A percentile compares a stretch with the other conserved stretches of the same genome.
These are phyloP conservation scores for Phaffia australis DNA, from an alignment of 768 basidiomycete genomes.

Conservation along the genomic window DNA sequence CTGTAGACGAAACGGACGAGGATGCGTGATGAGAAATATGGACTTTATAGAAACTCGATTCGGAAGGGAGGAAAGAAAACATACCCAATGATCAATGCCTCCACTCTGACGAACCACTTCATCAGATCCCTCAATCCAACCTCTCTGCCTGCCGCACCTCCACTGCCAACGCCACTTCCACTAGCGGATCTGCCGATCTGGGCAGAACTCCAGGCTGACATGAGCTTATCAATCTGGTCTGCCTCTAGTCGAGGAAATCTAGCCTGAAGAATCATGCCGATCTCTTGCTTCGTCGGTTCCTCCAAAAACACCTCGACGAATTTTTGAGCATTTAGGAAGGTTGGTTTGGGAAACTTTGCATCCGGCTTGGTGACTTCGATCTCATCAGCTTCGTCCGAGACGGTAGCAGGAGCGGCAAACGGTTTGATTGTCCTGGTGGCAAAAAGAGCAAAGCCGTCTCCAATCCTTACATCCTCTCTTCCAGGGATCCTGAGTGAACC, in stretches of 20 bases:
- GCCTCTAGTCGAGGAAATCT: slow-evolving; percentile 52
- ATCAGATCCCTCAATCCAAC: slow-evolving; percentile 67
- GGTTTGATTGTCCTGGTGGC: slow-evolving; percentile 65
- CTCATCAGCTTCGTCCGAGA: neutral
- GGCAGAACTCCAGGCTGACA: slow-evolving; percentile 19
- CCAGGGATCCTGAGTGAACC: slow-evolving; percentile 60
- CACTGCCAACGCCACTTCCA: slow-evolving; percentile 31
- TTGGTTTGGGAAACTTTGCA: slow-evolving; percentile 46
- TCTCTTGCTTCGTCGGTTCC: slow-evolving; percentile 55
- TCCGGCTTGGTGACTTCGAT: slow-evolving; percentile 35
- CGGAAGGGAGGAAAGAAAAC: neutral
- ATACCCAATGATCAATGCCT: slow-evolving; percentile 39
- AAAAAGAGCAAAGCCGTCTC: slow-evolving; percentile 72
- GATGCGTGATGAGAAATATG: neutral
- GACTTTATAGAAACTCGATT: neutral
- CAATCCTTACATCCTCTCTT: slow-evolving; percentile 61
- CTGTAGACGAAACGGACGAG: neutral
- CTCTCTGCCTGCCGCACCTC: slow-evolving; percentile 37
- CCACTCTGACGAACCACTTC: slow-evolving; percentile 69
- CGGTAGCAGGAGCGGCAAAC: slow-evolving; percentile 29
- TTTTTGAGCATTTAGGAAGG: slow-evolving; percentile 77
- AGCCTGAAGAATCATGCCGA: slow-evolving; percentile 56
- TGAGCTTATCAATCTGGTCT: slow-evolving; percentile 12
- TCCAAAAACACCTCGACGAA: slow-evolving; percentile 59
- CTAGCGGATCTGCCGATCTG: slow-evolving; percentile 1